Base-by-base conservation (phyloP, 352 stramenopile genomes). In the Pythium rhizo-oryzae region DNA sequence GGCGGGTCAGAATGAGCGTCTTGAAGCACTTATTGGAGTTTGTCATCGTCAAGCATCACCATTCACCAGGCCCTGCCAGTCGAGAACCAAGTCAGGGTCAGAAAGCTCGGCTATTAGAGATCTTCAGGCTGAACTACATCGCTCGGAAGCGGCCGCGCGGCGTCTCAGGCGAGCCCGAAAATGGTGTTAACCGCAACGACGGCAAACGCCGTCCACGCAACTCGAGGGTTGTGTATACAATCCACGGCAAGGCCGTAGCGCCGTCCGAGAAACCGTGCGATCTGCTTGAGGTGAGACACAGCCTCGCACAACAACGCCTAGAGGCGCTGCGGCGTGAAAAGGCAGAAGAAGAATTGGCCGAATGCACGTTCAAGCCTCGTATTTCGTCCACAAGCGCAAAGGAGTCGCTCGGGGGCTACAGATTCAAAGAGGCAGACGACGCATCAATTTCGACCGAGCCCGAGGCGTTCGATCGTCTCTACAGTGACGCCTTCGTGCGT, bases 351-450 rank as follows among this genome's bases (percentile, higher is more conserved):
- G 81, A 88, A 33, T 28, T 88, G 6, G 72, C 77, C 16, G 72
- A 84, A 24, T 90, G 81, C 53, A 90, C 81, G 7, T 90, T 90
- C 64, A 77, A 78, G 23, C 81, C 81, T 21, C 62, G 28, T 0
- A 78, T 86, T n/a, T 62, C 41, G 6, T 23, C 25, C 7, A 0
- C 5, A 9, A 37, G 30, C 56, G 50, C 25, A 39, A 65, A 67
- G 33, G 46, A 67, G 23, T 39, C 33, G n/a, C 51, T 54, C 41
- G 51, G 30, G 9, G 18, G 33, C 18, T 60, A 62, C 54, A 30
- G 30, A 8, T 62, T 59, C 28, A 52, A 28, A 33, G 57, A 60
- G 24, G 18, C 21, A 0, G 16, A 67, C 23, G 52, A 62, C 9
- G 46, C 21, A 1, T 39, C 46, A 4, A 21, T 41, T 1, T 46